A percentile compares a stretch with the other conserved stretches of the same genome.
Evolutionary conservation across 345 rosid species (phyloP).

Genomic region (Eutrema heterophyllum): DNA sequence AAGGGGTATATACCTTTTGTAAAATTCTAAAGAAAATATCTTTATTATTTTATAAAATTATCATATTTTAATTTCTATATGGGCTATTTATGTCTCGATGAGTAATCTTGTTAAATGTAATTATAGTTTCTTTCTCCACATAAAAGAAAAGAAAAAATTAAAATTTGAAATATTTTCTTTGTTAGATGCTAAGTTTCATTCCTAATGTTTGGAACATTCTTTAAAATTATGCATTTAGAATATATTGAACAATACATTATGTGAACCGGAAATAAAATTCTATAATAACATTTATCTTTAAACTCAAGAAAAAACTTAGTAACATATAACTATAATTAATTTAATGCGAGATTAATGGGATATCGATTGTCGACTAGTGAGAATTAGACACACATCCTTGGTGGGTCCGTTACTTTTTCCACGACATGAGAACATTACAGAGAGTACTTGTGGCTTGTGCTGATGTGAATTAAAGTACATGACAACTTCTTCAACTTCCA

Average conservation of each 20-base stretch:
- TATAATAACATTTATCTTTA: background rate
- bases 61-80: background rate
- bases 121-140: background rate
- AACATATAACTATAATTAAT: background rate
- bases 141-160: background rate
- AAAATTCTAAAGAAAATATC: background rate
- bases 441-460: background rate
- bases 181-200: background rate
- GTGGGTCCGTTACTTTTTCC: slow-evolving; percentile 11
- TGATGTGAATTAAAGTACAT: background rate
- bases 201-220: background rate
- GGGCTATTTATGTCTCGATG: background rate
- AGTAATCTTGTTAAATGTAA: background rate
- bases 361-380: slow-evolving; percentile 5
- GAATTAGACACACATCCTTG: background rate
- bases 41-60: background rate
- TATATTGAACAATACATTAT: background rate
- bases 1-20: background rate
- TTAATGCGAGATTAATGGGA: background rate
- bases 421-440: background rate
- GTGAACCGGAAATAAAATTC: background rate
- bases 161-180: background rate
- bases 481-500: slow-evolving; percentile 15
- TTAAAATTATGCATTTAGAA: background rate
- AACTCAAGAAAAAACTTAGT: background rate